phyloP scores from a whole-genome alignment of 331 rosid species.

The Spiraea crenata region DNA sequence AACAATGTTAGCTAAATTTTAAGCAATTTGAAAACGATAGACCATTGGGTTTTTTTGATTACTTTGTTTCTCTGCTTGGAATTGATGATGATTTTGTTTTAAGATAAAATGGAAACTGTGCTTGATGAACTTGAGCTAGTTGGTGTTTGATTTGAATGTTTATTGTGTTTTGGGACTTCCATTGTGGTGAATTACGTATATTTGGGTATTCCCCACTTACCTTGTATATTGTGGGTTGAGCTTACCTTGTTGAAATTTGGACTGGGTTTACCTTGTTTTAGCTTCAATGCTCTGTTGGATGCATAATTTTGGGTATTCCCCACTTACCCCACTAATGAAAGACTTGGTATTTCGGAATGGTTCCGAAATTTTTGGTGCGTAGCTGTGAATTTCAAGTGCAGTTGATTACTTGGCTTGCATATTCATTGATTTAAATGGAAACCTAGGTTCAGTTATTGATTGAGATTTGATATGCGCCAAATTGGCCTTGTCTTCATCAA shows the following conservation, averaged over 20 bases:
- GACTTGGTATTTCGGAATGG: background rate
- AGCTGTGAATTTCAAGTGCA: background rate
- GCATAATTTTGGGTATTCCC: background rate
- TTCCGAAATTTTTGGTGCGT: background rate
- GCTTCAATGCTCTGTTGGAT: conserved; percentile 1
- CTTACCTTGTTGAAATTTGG: conserved; percentile 4
- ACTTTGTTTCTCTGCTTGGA: too few relatives aligned
- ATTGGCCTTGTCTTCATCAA: background rate
- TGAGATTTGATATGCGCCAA: background rate
- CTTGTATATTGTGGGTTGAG: background rate
- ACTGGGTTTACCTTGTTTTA: background rate
- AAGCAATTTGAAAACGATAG: too few relatives aligned
- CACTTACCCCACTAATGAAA: background rate
- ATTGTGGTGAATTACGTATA: conserved; percentile 2
- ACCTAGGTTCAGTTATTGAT: background rate
- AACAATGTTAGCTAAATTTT: too few relatives aligned
- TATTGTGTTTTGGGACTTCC: background rate
- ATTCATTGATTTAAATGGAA: conserved; percentile 1
- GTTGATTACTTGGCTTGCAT: background rate
- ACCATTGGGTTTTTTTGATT: too few relatives aligned
- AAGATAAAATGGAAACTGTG: too few relatives aligned
- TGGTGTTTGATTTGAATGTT: background rate
- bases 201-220: too few relatives aligned
- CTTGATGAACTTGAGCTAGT: too few relatives aligned
- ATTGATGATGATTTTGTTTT: too few relatives aligned